Percentiles rank a stretch among this genome's conserved stretches.
Evolutionary conservation across 495 filamentous ascomycete genomes (phyloP).

Genomic region (Xylaria flabelliformis): DNA sequence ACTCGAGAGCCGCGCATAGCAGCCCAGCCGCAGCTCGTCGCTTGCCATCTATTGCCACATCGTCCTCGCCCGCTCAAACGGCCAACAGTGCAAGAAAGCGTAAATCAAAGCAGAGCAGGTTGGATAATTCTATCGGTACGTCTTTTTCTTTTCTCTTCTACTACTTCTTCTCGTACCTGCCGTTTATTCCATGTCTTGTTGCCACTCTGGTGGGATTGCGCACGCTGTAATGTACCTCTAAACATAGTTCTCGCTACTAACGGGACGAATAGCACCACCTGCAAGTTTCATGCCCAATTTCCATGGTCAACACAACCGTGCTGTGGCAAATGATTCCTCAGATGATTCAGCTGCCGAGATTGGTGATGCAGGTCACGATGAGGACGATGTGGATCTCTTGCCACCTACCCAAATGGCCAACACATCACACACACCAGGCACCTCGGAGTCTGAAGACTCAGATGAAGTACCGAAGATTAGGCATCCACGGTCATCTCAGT

Average conservation of each 20-base stretch:
- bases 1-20: slow-evolving; percentile 24
- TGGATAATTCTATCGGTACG: slow-evolving; percentile 28
- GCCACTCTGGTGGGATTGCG: neutral
- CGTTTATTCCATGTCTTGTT: neutral
- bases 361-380: slow-evolving; percentile 28
- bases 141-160: neutral
- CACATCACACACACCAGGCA: neutral
- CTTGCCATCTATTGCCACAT: slow-evolving; percentile 8
- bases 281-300: slow-evolving; percentile 34
- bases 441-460: neutral
- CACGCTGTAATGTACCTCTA: neutral
- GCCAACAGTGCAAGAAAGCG: neutral
- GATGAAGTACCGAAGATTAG: slow-evolving; percentile 10
- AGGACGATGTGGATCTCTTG: slow-evolving; percentile 22
- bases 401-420: slow-evolving; percentile 18
- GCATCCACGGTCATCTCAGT: slow-evolving; percentile 33
- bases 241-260: slow-evolving; percentile 3
- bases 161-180: neutral
- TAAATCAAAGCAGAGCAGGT: slow-evolving; percentile 17
- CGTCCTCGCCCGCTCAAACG: slow-evolving; percentile 16
- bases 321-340: slow-evolving; percentile 26
- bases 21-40: slow-evolving; percentile 23
- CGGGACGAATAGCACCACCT: slow-evolving; percentile 12
- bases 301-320: slow-evolving; percentile 1
- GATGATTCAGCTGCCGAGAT: slow-evolving; percentile 31